Evolutionary conservation across 1,284 basidiomycete genomes (phyloP).

Genomic region (Microstroma glucosiphilum): DNA sequence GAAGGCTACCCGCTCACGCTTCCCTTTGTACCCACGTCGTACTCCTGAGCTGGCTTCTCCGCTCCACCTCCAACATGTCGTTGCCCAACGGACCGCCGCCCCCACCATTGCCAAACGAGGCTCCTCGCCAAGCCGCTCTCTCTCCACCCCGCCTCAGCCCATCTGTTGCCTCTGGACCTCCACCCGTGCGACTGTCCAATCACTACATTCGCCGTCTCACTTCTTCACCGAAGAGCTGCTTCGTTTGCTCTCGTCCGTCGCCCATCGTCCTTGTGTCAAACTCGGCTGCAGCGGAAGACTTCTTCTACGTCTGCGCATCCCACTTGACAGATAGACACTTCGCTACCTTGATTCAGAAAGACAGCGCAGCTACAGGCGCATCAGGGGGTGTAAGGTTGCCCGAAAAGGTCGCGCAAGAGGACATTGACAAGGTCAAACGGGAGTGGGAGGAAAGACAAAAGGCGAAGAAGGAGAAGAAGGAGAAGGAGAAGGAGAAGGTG

Average conservation of each 20-base stretch:
- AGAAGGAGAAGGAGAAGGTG: slow-evolving; percentile 11
- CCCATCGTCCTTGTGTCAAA: slow-evolving; percentile 35
- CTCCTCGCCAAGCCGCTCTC: too few relatives aligned
- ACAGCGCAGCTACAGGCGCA: not conserved
- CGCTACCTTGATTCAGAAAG: slow-evolving; percentile 13
- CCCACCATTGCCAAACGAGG: too few relatives aligned
- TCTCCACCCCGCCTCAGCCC: not conserved
- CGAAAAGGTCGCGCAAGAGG: slow-evolving; percentile 28
- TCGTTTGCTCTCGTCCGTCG: slow-evolving; percentile 30
- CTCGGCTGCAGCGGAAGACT: slow-evolving; percentile 29
- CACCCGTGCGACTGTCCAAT: slow-evolving; percentile 14
- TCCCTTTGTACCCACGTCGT: too few relatives aligned
- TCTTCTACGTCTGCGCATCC: slow-evolving; percentile 35
- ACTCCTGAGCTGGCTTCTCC: too few relatives aligned
- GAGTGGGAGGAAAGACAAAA: slow-evolving; percentile 22
- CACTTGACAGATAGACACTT: slow-evolving; percentile 38
- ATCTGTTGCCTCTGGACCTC: slow-evolving; percentile 1
- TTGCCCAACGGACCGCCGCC: too few relatives aligned
- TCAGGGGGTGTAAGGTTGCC: slow-evolving; percentile 11
- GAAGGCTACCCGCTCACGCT: too few relatives aligned
- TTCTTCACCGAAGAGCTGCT: slow-evolving; percentile 29
- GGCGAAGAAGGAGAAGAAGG: slow-evolving; percentile 10
- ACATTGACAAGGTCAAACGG: slow-evolving; percentile 32
- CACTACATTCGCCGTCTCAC: slow-evolving; percentile 38
- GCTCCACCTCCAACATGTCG: too few relatives aligned